Percentiles rank a stretch among this genome's conserved stretches.
Evolutionary conservation across 257 asterid species (phyloP).

Genomic region (Capsicum pubescens): DNA sequence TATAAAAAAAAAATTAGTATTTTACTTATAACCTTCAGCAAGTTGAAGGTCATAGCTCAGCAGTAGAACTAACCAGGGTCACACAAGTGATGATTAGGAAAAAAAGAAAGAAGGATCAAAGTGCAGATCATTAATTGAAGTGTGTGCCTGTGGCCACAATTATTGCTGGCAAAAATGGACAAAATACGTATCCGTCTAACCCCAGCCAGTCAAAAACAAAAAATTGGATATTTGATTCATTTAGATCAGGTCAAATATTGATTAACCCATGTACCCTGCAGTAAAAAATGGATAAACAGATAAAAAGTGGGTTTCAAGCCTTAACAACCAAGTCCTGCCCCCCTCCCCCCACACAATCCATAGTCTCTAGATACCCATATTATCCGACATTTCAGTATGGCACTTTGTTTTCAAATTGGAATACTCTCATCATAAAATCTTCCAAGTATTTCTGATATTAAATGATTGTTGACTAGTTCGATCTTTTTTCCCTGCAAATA

Average conservation of each 20-base stretch:
- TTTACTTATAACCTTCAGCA: background rate
- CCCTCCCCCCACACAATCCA: background rate
- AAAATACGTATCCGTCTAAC: background rate
- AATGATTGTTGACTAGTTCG: background rate
- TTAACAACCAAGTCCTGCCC: background rate
- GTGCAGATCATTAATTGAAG: background rate
- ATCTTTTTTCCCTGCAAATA: background rate
- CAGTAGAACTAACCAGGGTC: conserved; percentile 1
- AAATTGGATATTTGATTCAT: conserved; percentile 1
- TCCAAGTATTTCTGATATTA: background rate
- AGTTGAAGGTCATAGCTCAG: background rate
- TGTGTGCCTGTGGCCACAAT: conserved; percentile 18
- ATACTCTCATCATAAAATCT: background rate
- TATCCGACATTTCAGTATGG: background rate
- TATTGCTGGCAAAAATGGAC: background rate
- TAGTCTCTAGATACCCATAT: background rate
- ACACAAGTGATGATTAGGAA: background rate
- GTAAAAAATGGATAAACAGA: background rate
- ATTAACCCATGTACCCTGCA: background rate
- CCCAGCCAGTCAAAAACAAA: background rate
- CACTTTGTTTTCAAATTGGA: background rate
- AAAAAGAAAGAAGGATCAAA: background rate
- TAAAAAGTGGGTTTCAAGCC: background rate
- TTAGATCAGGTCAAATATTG: conserved; percentile 3
- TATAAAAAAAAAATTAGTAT: background rate